phyloP scores from a whole-genome alignment of 2,329 filamentous ascomycete species.

The Botryotinia globosa region DNA sequence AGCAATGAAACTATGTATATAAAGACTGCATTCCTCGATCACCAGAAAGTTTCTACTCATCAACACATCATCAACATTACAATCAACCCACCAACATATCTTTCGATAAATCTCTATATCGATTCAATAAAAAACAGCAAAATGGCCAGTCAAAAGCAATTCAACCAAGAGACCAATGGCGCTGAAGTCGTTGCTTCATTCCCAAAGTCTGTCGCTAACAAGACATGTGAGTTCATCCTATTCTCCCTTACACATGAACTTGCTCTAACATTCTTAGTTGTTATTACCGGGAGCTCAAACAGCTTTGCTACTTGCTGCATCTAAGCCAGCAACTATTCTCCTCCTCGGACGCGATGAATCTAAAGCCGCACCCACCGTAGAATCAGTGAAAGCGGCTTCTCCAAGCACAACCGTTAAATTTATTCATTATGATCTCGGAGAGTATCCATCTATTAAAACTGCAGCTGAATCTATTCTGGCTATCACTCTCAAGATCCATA shows the following conservation, averaged over 20 bases:
- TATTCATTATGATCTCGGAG: constrained; percentile 39
- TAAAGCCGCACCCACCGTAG: constrained; percentile 14
- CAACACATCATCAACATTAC: neutral
- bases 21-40: neutral
- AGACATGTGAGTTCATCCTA: constrained; percentile 21
- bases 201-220: constrained; percentile 19
- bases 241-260: neutral
- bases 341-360: constrained; percentile 18
- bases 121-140: neutral
- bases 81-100: neutral
- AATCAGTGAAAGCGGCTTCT: constrained; percentile 17
- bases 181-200: constrained; percentile 25
- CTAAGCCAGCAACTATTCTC: constrained; percentile 24
- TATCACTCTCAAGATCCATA: constrained; percentile 40
- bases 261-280: constrained; percentile 22
- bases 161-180: constrained; percentile 14
- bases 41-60: neutral
- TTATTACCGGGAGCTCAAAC: constrained; percentile 23
- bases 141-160: constrained; percentile 4
- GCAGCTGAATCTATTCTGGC: constrained; percentile 41
- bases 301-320: constrained; percentile 25
- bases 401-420: constrained; percentile 18
- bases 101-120: neutral
- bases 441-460: constrained; percentile 41
- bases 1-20: neutral